Evolutionary conservation across 2,329 filamentous ascomycete genomes (phyloP).

Genomic region (Colletotrichum euphorbiae): DNA sequence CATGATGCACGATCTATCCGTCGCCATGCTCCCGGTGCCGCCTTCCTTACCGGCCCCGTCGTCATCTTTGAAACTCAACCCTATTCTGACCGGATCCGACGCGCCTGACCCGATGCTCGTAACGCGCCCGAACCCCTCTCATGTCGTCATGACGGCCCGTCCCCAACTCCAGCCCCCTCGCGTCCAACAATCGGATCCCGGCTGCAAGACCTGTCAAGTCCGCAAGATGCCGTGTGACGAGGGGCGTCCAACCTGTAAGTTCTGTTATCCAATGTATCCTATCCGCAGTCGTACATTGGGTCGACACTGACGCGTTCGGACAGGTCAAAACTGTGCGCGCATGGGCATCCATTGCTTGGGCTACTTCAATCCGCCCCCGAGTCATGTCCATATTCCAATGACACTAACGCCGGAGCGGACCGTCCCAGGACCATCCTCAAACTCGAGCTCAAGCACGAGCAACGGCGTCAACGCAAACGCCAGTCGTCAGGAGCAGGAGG

Average conservation of each 20-base stretch:
- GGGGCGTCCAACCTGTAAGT: constrained; percentile 36
- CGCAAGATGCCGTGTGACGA: constrained; percentile 39
- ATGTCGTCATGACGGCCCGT: constrained; percentile 36
- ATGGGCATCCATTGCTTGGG: constrained; percentile 39
- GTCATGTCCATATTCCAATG: constrained; percentile 33
- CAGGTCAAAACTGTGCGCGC: constrained; percentile 37
- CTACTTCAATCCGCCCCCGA: constrained; percentile 31
- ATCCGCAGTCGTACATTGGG: background rate
- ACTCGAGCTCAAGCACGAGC: background rate
- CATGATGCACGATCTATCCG: constrained; percentile 27
- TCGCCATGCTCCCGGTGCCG: constrained; percentile 2
- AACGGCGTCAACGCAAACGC: constrained; percentile 27
- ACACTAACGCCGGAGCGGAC: constrained; percentile 29
- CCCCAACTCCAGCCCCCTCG: constrained; percentile 30
- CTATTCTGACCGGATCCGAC: constrained; percentile 13
- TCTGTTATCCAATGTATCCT: background rate
- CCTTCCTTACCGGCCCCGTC: background rate
- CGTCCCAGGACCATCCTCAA: constrained; percentile 19
- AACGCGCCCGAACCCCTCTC: constrained; percentile 34
- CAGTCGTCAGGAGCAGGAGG: constrained; percentile 37
- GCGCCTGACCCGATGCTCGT: constrained; percentile 23
- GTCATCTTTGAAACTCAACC: constrained; percentile 13
- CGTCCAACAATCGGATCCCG: constrained; percentile 24
- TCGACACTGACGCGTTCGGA: constrained; percentile 13
- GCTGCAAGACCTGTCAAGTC: constrained; percentile 38